A percentile compares a stretch with the other conserved stretches of the same genome.
Evolutionary conservation across 2,329 filamentous ascomycete genomes (phyloP).

Genomic region (Teratosphaeriaceae sp.): DNA sequence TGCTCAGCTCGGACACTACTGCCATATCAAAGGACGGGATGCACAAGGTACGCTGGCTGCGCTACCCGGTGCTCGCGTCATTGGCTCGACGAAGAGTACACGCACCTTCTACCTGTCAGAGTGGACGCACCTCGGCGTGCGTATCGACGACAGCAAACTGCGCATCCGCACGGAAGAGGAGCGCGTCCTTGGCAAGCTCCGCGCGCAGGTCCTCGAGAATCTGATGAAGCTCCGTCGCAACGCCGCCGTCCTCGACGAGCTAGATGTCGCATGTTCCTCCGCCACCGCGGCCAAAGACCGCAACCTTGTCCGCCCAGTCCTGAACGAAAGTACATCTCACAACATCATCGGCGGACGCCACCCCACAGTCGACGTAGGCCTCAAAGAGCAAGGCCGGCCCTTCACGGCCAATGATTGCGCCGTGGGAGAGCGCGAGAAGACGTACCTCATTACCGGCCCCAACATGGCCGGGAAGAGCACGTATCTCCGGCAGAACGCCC

Average conservation of each 20-base stretch:
- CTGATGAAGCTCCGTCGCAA: conserved; percentile 83
- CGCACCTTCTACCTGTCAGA: conserved; percentile 75
- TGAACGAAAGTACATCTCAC: conserved; percentile 59
- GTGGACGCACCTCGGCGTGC: conserved; percentile 76
- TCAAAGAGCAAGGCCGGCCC: conserved; percentile 68
- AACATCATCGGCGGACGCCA: conserved; percentile 82
- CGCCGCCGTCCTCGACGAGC: conserved; percentile 83
- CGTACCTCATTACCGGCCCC: conserved; percentile 67
- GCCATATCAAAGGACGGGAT: conserved; percentile 81
- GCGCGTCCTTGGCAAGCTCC: conserved; percentile 66
- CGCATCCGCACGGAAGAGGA: conserved; percentile 82
- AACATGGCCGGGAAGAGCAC: conserved; percentile 99
- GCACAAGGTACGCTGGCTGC: conserved; percentile 40
- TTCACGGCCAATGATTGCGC: conserved; percentile 86
- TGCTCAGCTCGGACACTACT: conserved; percentile 80
- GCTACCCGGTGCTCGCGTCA: conserved; percentile 43
- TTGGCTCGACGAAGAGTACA: conserved; percentile 78
- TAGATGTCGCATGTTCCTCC: conserved; percentile 85
- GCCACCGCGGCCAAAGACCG: conserved; percentile 71
- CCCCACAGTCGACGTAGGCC: conserved; percentile 80
- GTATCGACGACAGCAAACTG: conserved; percentile 68
- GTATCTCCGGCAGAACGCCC: conserved; percentile 88
- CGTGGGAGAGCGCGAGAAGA: conserved; percentile 68
- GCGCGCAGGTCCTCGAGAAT: conserved; percentile 69
- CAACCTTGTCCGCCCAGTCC: conserved; percentile 62